phyloP scores from a whole-genome alignment of 805 yeast genomes.

The Kuraishia ogatae region DNA sequence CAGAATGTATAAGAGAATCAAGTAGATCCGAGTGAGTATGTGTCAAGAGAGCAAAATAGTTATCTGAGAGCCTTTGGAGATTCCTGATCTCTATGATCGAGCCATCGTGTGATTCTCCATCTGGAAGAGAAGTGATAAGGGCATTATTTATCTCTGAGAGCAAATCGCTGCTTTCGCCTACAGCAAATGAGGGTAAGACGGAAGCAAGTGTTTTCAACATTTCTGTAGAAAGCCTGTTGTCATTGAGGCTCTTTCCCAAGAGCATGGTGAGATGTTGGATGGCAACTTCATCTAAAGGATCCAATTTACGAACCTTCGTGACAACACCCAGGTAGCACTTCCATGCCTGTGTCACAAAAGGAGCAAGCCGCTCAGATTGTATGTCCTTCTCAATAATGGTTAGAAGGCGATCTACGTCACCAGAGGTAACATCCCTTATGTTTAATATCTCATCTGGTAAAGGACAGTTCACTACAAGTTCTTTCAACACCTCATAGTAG shows the following conservation, averaged over 20 bases:
- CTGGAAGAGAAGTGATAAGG: conserved; percentile 13
- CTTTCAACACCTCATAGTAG: conserved; percentile 29
- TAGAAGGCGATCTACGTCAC: conserved; percentile 6
- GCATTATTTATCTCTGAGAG: not conserved
- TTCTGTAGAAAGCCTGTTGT: not conserved
- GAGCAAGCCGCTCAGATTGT: conserved; percentile 13
- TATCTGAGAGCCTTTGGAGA: conserved; percentile 11
- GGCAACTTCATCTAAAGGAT: not conserved
- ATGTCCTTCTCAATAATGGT: conserved; percentile 13
- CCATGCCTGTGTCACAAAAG: conserved; percentile 19
- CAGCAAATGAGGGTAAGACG: not conserved
- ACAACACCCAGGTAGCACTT: conserved; percentile 13
- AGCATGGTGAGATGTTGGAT: not conserved
- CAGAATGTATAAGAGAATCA: not conserved
- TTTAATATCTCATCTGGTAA: conserved; percentile 4
- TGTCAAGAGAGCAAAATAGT: conserved; percentile 13
- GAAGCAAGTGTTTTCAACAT: not conserved
- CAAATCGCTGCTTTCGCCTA: not conserved
- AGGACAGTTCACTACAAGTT: conserved; percentile 10
- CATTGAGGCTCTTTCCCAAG: not conserved
- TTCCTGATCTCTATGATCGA: not conserved
- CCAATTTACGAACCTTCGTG: not conserved
- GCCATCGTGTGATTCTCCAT: not conserved
- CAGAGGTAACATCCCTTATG: not conserved
- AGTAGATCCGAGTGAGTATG: conserved; percentile 8